A percentile compares a stretch with the other conserved stretches of the same genome.
phyloP scores from a whole-genome alignment of 768 basidiomycete species.

The Punctularia strigosozonata region DNA sequence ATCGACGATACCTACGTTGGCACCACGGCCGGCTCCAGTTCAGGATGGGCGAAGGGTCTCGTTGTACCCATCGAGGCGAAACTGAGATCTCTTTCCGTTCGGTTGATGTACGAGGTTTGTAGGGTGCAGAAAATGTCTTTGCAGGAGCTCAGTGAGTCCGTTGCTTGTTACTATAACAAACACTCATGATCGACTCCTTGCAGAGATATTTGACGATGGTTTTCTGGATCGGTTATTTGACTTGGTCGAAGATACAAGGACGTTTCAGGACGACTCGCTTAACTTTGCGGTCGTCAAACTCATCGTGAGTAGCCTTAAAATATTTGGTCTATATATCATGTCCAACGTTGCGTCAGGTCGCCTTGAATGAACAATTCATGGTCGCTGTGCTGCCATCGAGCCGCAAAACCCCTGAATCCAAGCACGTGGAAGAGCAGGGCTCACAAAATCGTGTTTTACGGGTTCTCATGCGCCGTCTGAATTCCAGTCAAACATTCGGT shows the following conservation, averaged over 20 bases:
- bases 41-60: conserved; percentile 22
- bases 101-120: conserved; percentile 85
- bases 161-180: background rate
- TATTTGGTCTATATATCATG: background rate
- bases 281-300: conserved; percentile 95
- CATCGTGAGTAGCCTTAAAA: conserved; percentile 44
- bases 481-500: conserved; percentile 89
- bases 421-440: conserved; percentile 6
- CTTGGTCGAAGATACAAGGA: conserved; percentile 84
- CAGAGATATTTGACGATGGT: conserved; percentile 68
- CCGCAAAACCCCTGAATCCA: conserved; percentile 11
- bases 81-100: conserved; percentile 57
- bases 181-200: background rate
- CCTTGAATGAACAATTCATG: conserved; percentile 98
- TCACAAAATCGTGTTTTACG: conserved; percentile 67
- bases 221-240: conserved; percentile 90
- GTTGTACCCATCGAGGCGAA: conserved; percentile 75
- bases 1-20: conserved; percentile 50
- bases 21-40: conserved; percentile 21
- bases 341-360: conserved; percentile 40
- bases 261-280: conserved; percentile 82
- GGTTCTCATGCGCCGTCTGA: conserved; percentile 73
- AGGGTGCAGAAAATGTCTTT: conserved; percentile 75
- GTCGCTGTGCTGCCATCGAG: conserved; percentile 65
- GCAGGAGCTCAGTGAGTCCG: conserved; percentile 63